Conservation (phyloP, 495 filamentous ascomycete genomes). For the Penicillium canariense region DNA sequence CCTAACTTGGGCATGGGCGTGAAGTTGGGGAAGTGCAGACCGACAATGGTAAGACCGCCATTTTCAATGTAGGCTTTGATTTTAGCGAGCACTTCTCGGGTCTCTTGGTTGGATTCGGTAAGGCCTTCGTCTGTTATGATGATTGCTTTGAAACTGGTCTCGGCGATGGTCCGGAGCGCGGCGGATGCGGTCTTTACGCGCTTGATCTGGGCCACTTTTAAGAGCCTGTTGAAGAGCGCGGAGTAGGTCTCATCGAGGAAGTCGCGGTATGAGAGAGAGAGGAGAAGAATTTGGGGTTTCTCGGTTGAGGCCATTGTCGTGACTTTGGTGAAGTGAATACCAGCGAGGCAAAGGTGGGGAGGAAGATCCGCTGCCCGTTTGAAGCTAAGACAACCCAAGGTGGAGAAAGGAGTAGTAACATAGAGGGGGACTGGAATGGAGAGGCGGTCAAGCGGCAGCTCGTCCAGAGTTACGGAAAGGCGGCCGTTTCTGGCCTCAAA, state of each 20-base stretch:
- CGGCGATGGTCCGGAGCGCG: background rate
- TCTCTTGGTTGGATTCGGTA: background rate
- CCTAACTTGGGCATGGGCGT: background rate
- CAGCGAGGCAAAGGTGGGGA: too few relatives aligned
- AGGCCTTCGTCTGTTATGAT: background rate
- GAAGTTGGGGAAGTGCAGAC: background rate
- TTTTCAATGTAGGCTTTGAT: background rate
- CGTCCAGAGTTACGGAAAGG: too few relatives aligned
- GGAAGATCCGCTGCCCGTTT: too few relatives aligned
- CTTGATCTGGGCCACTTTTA: background rate
- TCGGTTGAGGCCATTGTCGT: background rate
- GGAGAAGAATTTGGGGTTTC: background rate
- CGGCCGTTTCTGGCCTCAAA: too few relatives aligned
- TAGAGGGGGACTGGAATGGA: too few relatives aligned
- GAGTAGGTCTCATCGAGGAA: background rate
- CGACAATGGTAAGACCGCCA: background rate
- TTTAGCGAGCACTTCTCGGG: background rate
- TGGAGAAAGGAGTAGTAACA: too few relatives aligned
- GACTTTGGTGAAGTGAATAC: too few relatives aligned
- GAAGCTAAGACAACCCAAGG: too few relatives aligned
- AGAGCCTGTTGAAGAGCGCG: background rate
- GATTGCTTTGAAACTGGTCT: background rate
- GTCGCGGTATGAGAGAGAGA: background rate
- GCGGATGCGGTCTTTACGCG: background rate
- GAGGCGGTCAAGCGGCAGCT: too few relatives aligned